Conservation (phyloP, 1,139 yeast genomes). For the Pichia kudriavzevii region DNA sequence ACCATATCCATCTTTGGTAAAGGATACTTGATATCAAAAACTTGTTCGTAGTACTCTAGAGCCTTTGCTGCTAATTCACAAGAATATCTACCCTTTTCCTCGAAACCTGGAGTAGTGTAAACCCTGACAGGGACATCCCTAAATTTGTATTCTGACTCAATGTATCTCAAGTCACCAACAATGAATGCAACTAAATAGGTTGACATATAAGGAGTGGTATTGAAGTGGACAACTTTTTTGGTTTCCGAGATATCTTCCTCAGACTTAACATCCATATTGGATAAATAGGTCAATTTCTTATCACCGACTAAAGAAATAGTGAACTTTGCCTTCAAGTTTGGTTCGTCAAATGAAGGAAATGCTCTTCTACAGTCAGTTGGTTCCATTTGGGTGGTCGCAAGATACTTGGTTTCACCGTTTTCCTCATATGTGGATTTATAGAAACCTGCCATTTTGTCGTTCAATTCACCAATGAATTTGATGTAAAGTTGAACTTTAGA, state of each 20-base stretch:
- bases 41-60: conserved; percentile 44
- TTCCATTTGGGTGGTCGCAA: conserved; percentile 87
- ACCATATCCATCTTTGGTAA: conserved; percentile 55
- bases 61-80: conserved; percentile 50
- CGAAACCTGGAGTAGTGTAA: conserved; percentile 50
- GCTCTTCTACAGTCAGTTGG: conserved; percentile 89
- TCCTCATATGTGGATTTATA: conserved; percentile 70
- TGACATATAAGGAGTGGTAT: conserved; percentile 47
- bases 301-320: conserved; percentile 59
- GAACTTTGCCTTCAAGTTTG: conserved; percentile 74
- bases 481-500: conserved; percentile 30
- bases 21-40: conserved; percentile 50
- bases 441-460: conserved; percentile 81
- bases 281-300: conserved; percentile 57
- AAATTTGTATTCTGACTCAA: conserved; percentile 37
- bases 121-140: conserved; percentile 49
- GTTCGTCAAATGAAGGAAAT: conserved; percentile 88
- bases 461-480: conserved; percentile 43
- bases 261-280: conserved; percentile 64
- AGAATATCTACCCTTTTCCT: conserved; percentile 42
- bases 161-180: conserved; percentile 48
- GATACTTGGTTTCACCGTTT: conserved; percentile 55
- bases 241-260: conserved; percentile 35
- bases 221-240: conserved; percentile 43
- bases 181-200: conserved; percentile 56